phyloP scores from a whole-genome alignment of 257 asterid species.

The Hygrophila difformis region DNA sequence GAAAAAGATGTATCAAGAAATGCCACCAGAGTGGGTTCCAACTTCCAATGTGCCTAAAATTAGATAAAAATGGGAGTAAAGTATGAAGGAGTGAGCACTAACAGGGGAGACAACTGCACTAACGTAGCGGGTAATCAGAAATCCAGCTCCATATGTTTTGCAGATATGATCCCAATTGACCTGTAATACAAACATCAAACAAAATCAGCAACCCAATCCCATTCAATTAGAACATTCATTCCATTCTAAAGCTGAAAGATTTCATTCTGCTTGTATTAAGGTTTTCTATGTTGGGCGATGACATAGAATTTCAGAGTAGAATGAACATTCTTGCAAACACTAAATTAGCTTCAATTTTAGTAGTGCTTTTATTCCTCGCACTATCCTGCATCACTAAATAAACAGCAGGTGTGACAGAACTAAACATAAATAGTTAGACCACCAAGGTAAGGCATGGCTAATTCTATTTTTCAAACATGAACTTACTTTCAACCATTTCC shows the following conservation, averaged over 20 bases:
- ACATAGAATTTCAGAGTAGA: background rate
- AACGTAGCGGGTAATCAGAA: constrained; percentile 60
- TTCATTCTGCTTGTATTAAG: background rate
- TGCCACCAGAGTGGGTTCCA: background rate
- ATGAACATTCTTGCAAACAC: background rate
- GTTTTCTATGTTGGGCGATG: background rate
- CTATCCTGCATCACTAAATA: no score
- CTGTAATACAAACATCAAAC: constrained; percentile 24
- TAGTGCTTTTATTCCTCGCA: no score
- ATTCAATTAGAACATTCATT: background rate
- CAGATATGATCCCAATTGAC: constrained; percentile 67
- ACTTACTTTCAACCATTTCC: constrained; percentile 89
- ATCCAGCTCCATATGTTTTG: constrained; percentile 76
- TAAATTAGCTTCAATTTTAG: no score
- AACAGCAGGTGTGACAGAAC: no score
- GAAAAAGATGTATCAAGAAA: background rate
- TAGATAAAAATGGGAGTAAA: background rate
- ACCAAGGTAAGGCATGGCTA: background rate
- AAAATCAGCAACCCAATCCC: background rate
- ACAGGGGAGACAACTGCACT: constrained; percentile 70
- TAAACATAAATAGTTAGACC: no score
- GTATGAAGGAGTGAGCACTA: constrained; percentile 20
- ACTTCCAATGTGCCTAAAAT: no score
- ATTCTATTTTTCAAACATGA: background rate
- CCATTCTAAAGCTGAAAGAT: no score